These are phyloP conservation scores for Fraxinus albicans DNA, from an alignment of 305 asterid species.

Conservation along the genomic window DNA sequence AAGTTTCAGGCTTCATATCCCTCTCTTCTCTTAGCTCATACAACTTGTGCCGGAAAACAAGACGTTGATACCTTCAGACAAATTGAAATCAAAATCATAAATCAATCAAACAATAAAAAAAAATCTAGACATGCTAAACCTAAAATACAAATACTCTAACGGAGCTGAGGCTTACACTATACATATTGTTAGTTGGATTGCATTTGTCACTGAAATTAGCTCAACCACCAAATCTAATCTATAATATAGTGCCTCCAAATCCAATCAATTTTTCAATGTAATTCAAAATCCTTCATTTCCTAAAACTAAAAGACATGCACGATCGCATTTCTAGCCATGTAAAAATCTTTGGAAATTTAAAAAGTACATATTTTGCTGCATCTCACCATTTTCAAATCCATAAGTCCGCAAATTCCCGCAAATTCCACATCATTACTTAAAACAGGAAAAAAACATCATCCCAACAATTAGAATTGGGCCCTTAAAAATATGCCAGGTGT, in stretches of 20 bases:
- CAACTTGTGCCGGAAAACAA: slow-evolving; percentile 88
- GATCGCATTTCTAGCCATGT: not conserved
- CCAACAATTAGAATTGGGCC: not conserved
- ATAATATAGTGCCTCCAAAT: not conserved
- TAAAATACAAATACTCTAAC: not conserved
- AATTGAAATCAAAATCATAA: not conserved
- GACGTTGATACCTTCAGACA: slow-evolving; percentile 70
- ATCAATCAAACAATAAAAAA: not conserved
- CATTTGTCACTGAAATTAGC: not conserved
- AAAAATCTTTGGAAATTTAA: not conserved
- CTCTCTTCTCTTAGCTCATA: slow-evolving; percentile 94
- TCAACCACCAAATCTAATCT: not conserved
- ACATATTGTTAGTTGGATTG: not conserved
- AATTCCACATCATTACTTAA: not conserved
- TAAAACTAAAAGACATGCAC: not conserved
- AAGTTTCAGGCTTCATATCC: slow-evolving; percentile 96
- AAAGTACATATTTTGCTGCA: not conserved
- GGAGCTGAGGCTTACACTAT: not conserved
- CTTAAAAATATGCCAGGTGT: not conserved
- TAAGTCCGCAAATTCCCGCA: not conserved
- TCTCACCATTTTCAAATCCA: not conserved
- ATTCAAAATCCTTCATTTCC: not conserved
- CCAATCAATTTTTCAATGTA: not conserved
- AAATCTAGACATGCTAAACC: not conserved
- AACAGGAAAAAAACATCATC: not conserved